Conservation (phyloP, 768 basidiomycete species). For the Lactifluus pinguis region DNA sequence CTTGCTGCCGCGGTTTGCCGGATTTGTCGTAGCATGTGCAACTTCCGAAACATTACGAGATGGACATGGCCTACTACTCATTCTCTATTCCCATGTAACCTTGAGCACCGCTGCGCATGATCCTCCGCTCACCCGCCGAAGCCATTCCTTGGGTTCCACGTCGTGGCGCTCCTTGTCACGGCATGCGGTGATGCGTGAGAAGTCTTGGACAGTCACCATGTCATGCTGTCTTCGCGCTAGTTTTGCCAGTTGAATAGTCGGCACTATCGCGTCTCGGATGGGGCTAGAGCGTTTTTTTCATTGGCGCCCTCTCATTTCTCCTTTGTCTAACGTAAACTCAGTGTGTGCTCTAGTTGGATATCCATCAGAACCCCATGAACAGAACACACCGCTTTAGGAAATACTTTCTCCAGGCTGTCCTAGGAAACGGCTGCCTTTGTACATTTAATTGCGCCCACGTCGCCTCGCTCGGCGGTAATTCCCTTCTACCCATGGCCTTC, state of each 20-base stretch:
- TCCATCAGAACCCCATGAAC: constrained; percentile 19
- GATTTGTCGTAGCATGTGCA: constrained; percentile 3
- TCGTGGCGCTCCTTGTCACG: constrained; percentile 17
- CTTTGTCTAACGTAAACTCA: constrained; percentile 16
- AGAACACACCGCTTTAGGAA: constrained; percentile 13
- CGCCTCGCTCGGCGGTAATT: constrained; percentile 5
- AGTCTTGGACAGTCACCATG: constrained; percentile 8
- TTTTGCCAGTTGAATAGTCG: constrained; percentile 16
- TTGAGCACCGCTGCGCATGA: constrained; percentile 5
- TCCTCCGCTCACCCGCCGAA: constrained; percentile 12
- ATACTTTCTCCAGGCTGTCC: constrained; percentile 6
- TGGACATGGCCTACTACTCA: constrained; percentile 5
- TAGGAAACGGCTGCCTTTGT: constrained; percentile 11
- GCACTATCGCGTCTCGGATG: constrained; percentile 14
- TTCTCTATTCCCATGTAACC: neutral
- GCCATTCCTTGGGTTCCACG: constrained; percentile 15
- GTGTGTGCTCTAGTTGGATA: constrained; percentile 6
- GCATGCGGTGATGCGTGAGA: constrained; percentile 16
- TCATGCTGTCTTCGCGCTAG: constrained; percentile 15
- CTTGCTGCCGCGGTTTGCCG: constrained; percentile 8
- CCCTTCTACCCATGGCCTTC: neutral
- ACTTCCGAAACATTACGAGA: constrained; percentile 4
- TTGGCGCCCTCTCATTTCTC: constrained; percentile 13
- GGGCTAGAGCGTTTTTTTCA: constrained; percentile 15
- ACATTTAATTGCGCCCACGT: constrained; percentile 5